Percentiles rank a stretch among this genome's conserved stretches.
Evolutionary conservation across 345 rosid species (phyloP).

Genomic region (Gossypium stocksii): DNA sequence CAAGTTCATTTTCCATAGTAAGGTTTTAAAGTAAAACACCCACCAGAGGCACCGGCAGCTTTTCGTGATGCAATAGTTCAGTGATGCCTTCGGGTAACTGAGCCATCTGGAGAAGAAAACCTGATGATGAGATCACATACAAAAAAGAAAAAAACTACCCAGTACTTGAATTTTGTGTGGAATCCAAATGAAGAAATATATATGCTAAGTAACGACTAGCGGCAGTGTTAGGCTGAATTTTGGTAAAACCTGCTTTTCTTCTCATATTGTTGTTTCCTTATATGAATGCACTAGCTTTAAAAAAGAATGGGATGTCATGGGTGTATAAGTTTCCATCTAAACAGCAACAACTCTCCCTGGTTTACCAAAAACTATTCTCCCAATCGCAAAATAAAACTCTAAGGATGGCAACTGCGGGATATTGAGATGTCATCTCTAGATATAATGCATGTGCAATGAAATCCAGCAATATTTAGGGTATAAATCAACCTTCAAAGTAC

Average conservation of each 20-base stretch:
- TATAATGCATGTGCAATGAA: not conserved
- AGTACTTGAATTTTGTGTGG: not conserved
- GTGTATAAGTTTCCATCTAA: not conserved
- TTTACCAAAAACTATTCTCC: not conserved
- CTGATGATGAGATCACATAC: constrained; percentile 21
- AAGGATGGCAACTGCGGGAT: not conserved
- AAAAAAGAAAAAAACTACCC: not conserved
- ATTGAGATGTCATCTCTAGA: not conserved
- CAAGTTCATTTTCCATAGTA: not conserved
- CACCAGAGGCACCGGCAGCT: constrained; percentile 85
- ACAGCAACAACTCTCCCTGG: not conserved
- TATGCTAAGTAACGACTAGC: not conserved
- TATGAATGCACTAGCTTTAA: not conserved
- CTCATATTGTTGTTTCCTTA: not conserved
- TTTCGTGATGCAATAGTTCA: constrained; percentile 82
- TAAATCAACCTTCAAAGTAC: constrained; percentile 14
- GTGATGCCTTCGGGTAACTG: constrained; percentile 94
- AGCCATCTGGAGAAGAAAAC: constrained; percentile 70
- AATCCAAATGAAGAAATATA: not conserved
- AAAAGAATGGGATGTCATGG: not conserved
- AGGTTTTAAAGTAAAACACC: constrained; percentile 20
- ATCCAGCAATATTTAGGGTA: not conserved
- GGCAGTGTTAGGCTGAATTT: not conserved
- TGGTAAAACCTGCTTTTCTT: constrained; percentile 1
- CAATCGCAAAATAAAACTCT: not conserved